Percentiles rank a stretch among this genome's conserved stretches.
phyloP scores from a whole-genome alignment of 352 stramenopile genomes.

The Phytophthora vignae region DNA sequence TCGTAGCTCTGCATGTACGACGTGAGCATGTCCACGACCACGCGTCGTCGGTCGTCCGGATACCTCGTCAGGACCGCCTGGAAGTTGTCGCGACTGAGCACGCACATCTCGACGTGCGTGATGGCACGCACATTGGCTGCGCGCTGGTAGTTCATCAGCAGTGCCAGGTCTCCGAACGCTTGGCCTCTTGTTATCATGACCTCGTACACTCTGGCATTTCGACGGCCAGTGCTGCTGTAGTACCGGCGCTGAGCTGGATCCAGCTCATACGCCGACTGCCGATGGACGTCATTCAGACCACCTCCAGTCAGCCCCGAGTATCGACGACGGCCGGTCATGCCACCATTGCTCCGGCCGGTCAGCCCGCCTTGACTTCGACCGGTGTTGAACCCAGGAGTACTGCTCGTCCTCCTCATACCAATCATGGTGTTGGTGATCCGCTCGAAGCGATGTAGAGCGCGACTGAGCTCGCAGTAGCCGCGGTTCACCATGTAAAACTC shows the following conservation, averaged over 20 bases:
- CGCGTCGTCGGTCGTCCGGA: slow-evolving; percentile 38
- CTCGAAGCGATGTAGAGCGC: slow-evolving; percentile 39
- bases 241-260: slow-evolving; percentile 27
- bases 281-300: slow-evolving; percentile 7
- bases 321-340: background rate
- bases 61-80: slow-evolving; percentile 47
- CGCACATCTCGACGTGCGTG: slow-evolving; percentile 67
- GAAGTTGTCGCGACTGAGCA: slow-evolving; percentile 48
- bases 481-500: slow-evolving; percentile 82
- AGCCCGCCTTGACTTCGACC: slow-evolving; percentile 18
- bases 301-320: background rate
- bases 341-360: slow-evolving; percentile 12
- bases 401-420: background rate
- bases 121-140: slow-evolving; percentile 51
- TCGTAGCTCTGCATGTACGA: slow-evolving; percentile 47
- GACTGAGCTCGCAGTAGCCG: slow-evolving; percentile 57
- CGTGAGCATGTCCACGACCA: slow-evolving; percentile 41
- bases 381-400: slow-evolving; percentile 9
- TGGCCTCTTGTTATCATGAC: slow-evolving; percentile 35
- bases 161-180: slow-evolving; percentile 60
- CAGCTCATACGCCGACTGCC: slow-evolving; percentile 34
- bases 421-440: slow-evolving; percentile 28
- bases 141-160: slow-evolving; percentile 65
- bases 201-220: slow-evolving; percentile 7
- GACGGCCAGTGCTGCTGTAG: slow-evolving; percentile 21